Evolutionary conservation across 2,329 filamentous ascomycete species (phyloP).

Genomic region (Podosphaera leucotricha): DNA sequence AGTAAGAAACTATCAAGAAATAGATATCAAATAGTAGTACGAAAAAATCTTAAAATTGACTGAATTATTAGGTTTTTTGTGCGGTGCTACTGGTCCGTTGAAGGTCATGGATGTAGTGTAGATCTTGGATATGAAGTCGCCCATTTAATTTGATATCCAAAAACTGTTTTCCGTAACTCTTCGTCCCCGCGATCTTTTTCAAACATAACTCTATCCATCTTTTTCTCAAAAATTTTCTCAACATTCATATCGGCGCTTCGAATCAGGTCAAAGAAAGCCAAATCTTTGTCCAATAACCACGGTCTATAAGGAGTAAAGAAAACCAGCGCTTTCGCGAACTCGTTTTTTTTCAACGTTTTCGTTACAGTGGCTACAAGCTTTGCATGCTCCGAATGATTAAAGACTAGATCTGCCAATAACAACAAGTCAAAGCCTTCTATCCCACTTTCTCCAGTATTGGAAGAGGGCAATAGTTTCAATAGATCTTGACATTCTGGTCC

Average conservation of each 20-base stretch:
- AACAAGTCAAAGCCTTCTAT: conserved; percentile 46
- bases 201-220: conserved; percentile 73
- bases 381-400: conserved; percentile 69
- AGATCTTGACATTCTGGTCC: conserved; percentile 39
- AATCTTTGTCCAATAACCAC: conserved; percentile 66
- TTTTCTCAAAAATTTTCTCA: conserved; percentile 56
- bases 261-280: conserved; percentile 66
- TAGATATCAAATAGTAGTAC: too few relatives aligned
- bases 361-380: conserved; percentile 53
- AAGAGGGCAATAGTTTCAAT: conserved; percentile 25
- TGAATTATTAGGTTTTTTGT: too few relatives aligned
- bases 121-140: conserved; percentile 1
- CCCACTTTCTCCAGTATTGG: conserved; percentile 1
- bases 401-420: conserved; percentile 71
- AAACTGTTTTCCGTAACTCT: conserved; percentile 53
- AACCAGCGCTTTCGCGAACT: conserved; percentile 35
- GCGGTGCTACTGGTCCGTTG: too few relatives aligned
- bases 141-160: conserved; percentile 15
- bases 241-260: conserved; percentile 48
- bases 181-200: conserved; percentile 72
- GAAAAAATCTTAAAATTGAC: too few relatives aligned
- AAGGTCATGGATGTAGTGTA: background rate
- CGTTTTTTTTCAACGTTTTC: conserved; percentile 32
- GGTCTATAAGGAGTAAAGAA: conserved; percentile 91
- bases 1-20: too few relatives aligned